phyloP scores from a whole-genome alignment of 2,329 filamentous ascomycete species.

The Trichoderma semiorbis region DNA sequence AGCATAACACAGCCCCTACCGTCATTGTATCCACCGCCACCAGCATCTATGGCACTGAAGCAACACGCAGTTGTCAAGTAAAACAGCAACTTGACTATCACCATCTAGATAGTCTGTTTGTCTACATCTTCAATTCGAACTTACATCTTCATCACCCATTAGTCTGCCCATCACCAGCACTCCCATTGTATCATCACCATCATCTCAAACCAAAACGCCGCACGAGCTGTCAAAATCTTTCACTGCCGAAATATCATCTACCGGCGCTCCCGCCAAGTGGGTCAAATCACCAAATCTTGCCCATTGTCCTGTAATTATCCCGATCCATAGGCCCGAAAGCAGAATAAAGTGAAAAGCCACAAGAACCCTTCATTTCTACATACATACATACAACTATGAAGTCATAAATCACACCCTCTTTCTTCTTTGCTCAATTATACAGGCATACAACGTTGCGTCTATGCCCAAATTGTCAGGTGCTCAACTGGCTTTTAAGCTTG shows the following conservation, averaged over 20 bases:
- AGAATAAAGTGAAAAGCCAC: not conserved
- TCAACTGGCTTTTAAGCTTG: not conserved
- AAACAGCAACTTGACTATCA: not conserved
- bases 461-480: not conserved
- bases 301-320: not conserved
- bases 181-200: not conserved
- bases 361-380: not conserved
- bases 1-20: not conserved
- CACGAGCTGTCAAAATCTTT: not conserved
- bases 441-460: not conserved
- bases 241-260: not conserved
- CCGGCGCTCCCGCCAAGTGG: conserved; percentile 12
- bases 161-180: not conserved
- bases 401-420: not conserved
- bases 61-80: not conserved
- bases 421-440: not conserved
- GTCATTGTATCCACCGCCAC: not conserved
- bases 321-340: conserved; percentile 1
- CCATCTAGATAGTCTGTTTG: not conserved
- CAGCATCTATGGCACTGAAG: not conserved
- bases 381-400: not conserved
- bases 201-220: not conserved
- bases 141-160: not conserved
- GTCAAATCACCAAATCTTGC: not conserved
- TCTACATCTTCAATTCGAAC: not conserved